phyloP scores from a whole-genome alignment of 306 rosid species.

The Gastrolobium bilobum region DNA sequence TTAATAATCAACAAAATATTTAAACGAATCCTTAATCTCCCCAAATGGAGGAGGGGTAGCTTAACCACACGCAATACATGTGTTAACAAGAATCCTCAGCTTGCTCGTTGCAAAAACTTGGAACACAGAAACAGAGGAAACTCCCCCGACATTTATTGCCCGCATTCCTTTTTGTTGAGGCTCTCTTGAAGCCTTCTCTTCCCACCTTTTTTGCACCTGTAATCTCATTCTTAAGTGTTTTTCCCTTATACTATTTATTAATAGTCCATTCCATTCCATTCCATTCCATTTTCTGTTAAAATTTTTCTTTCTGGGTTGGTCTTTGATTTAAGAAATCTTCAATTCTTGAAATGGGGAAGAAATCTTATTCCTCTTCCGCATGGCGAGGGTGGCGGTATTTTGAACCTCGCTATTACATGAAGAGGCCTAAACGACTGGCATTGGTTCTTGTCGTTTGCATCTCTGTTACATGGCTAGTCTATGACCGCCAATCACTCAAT shows the following conservation, averaged over 20 bases:
- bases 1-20: too few species aligned
- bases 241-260: too few species aligned
- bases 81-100: too few species aligned
- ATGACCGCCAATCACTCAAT: conserved; percentile 54
- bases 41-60: too few species aligned
- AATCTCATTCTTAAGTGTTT: too few species aligned
- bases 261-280: too few species aligned
- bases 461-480: conserved; percentile 52
- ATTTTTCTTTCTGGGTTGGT: not conserved
- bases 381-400: conserved; percentile 47
- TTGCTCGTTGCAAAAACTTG: not conserved
- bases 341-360: conserved; percentile 51
- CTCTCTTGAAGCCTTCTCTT: too few species aligned
- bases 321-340: not conserved
- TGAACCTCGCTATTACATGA: conserved; percentile 57
- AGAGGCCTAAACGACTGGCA: conserved; percentile 58
- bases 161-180: not conserved
- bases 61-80: too few species aligned
- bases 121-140: not conserved
- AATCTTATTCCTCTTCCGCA: conserved; percentile 48
- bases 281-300: too few species aligned
- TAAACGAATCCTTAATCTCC: too few species aligned
- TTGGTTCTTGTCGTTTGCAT: conserved; percentile 49
- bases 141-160: conserved; percentile 35
- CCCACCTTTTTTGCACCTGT: too few species aligned